These are phyloP conservation scores for Eremothecium sinecaudum DNA, from an alignment of 1,139 yeast species.

Conservation along the genomic window DNA sequence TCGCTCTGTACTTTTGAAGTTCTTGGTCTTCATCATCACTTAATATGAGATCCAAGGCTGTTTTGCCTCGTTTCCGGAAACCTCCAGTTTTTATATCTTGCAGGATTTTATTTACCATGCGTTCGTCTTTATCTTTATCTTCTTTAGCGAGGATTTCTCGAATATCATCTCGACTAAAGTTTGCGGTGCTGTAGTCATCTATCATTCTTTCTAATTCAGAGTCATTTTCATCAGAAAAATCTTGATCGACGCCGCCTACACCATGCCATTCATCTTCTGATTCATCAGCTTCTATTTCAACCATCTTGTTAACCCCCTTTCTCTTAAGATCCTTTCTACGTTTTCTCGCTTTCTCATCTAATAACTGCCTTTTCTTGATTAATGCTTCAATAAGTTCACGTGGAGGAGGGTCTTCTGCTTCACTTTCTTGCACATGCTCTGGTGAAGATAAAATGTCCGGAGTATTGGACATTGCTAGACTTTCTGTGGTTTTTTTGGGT, in stretches of 20 bases:
- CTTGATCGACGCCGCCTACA: slow-evolving; percentile 75
- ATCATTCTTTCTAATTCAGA: slow-evolving; percentile 77
- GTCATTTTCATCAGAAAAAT: slow-evolving; percentile 53
- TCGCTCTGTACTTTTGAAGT: slow-evolving; percentile 36
- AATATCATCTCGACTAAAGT: slow-evolving; percentile 51
- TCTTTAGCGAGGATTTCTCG: slow-evolving; percentile 56
- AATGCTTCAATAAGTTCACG: slow-evolving; percentile 10
- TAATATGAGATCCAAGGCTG: slow-evolving; percentile 54
- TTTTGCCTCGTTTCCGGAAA: slow-evolving; percentile 53
- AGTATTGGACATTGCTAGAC: slow-evolving; percentile 1
- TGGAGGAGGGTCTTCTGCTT: slow-evolving; percentile 13
- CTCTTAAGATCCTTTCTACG: slow-evolving; percentile 33
- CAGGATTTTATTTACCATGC: slow-evolving; percentile 61
- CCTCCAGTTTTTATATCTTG: slow-evolving; percentile 80
- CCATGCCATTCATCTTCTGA: slow-evolving; percentile 97
- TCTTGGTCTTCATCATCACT: slow-evolving; percentile 57
- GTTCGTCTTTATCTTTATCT: slow-evolving; percentile 59
- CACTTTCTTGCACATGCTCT: slow-evolving; percentile 8
- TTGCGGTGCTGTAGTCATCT: slow-evolving; percentile 58
- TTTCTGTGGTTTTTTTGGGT: slow-evolving; percentile 2
- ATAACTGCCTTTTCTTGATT: slow-evolving; percentile 11
- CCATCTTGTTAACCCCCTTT: slow-evolving; percentile 29
- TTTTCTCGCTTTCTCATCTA: slow-evolving; percentile 19
- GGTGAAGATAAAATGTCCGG: slow-evolving; percentile 4
- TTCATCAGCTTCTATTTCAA: slow-evolving; percentile 73